These are phyloP conservation scores for Suhomyces kilbournensis DNA, from an alignment of 805 yeast species.

Conservation along the genomic window DNA sequence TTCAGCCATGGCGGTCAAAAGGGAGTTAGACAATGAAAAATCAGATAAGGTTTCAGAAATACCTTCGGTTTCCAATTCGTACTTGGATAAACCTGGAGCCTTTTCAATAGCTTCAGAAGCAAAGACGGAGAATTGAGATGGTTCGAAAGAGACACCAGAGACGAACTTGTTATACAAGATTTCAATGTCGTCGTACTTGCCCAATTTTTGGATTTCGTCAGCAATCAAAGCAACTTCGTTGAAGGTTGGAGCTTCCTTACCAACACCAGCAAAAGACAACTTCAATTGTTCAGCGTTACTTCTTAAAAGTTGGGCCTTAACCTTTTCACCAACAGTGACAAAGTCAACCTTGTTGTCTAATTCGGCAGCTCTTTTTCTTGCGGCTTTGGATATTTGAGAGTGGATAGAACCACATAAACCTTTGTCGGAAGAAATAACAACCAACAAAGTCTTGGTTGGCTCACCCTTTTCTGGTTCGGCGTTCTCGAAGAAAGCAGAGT, in stretches of 20 bases:
- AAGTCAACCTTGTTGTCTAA: conserved; percentile 66
- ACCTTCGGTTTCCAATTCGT: conserved; percentile 66
- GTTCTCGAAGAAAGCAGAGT: conserved; percentile 71
- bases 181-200: conserved; percentile 73
- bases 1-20: conserved; percentile 90
- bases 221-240: conserved; percentile 84
- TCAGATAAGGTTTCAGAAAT: conserved; percentile 75
- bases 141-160: conserved; percentile 87
- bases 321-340: conserved; percentile 92
- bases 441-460: conserved; percentile 65
- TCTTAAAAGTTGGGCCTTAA: conserved; percentile 85
- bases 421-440: conserved; percentile 94
- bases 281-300: conserved; percentile 66
- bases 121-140: conserved; percentile 64
- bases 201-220: conserved; percentile 71
- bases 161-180: conserved; percentile 84
- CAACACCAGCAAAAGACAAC: conserved; percentile 83
- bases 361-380: conserved; percentile 64
- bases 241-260: conserved; percentile 96
- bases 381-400: conserved; percentile 87
- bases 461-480: conserved; percentile 70
- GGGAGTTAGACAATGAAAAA: conserved; percentile 85
- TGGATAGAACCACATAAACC: conserved; percentile 99
- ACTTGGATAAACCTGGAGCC: conserved; percentile 82
- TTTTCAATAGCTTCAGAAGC: conserved; percentile 68